Percentiles rank a stretch among this genome's conserved stretches.
phyloP scores from a whole-genome alignment of 257 asterid species.

The Voacanga thouarsii region DNA sequence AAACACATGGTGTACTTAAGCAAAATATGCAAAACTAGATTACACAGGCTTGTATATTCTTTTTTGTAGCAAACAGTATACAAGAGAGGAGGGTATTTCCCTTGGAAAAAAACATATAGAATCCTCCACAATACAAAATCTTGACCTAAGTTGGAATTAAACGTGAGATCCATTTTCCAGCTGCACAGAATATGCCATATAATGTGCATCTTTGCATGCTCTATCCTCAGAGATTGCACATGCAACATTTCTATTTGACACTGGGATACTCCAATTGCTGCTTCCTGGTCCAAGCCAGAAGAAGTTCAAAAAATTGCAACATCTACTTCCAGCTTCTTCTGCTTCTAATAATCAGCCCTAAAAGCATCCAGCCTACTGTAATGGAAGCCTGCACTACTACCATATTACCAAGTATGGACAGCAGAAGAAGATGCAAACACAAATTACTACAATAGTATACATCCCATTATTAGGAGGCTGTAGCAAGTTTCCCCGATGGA shows the following conservation, averaged over 20 bases:
- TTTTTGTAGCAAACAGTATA: background rate
- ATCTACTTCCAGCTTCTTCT: background rate
- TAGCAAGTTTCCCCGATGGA: background rate
- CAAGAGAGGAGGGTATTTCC: background rate
- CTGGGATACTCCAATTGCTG: no score
- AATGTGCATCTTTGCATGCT: background rate
- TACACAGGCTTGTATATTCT: no score
- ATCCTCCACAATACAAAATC: background rate
- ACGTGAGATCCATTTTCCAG: no score
- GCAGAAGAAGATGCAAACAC: background rate
- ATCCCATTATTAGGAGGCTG: background rate
- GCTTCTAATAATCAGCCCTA: background rate
- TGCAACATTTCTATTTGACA: background rate
- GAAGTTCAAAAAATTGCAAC: no score
- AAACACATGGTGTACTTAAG: no score
- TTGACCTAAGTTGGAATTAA: background rate
- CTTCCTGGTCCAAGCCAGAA: background rate
- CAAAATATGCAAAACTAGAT: no score
- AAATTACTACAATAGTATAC: background rate
- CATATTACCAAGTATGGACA: background rate
- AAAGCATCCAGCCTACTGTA: background rate
- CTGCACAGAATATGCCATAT: no score
- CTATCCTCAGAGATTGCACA: background rate
- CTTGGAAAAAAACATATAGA: background rate
- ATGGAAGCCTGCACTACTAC: background rate